Evolutionary conservation across 1,284 basidiomycete species (phyloP).

Genomic region (Ustilago xerochloae): DNA sequence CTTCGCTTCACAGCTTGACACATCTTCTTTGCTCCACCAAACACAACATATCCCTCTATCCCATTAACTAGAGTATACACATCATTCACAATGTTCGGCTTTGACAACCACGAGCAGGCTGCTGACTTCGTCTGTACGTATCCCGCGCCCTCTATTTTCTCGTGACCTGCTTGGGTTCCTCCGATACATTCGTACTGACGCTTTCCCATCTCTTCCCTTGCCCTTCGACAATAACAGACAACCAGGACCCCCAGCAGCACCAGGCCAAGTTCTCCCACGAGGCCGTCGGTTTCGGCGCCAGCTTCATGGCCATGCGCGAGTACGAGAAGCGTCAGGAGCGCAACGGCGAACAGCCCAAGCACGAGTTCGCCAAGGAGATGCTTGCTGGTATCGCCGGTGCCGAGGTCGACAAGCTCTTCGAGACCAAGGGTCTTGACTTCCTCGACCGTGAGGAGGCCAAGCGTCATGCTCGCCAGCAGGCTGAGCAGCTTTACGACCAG

Average conservation of each 20-base stretch:
- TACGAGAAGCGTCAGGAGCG: conserved; percentile 72
- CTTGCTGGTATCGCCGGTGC: conserved; percentile 68
- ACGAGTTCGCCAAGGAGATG: conserved; percentile 70
- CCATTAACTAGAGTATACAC: not conserved
- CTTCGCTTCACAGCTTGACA: not conserved
- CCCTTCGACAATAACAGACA: conserved; percentile 21
- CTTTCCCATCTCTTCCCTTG: not conserved
- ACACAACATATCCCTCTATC: too few relatives aligned
- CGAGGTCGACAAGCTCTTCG: conserved; percentile 63
- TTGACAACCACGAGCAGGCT: conserved; percentile 51
- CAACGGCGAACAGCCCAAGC: conserved; percentile 70
- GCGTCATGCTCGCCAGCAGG: conserved; percentile 66
- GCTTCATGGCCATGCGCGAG: conserved; percentile 72
- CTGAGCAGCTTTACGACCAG: conserved; percentile 53
- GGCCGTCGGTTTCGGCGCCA: conserved; percentile 72
- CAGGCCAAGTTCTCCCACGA: conserved; percentile 73
- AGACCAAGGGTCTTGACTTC: conserved; percentile 61
- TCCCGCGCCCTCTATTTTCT: not conserved
- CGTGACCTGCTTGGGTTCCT: not conserved
- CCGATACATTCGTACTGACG: not conserved
- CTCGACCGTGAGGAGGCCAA: conserved; percentile 71
- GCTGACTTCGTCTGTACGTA: conserved; percentile 52
- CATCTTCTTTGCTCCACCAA: not conserved
- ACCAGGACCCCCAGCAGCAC: conserved; percentile 49
- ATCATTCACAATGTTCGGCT: conserved; percentile 36